A percentile compares a stretch with the other conserved stretches of the same genome.
Evolutionary conservation across 2,329 filamentous ascomycete genomes (phyloP).

Genomic region (Alternaria viburni): DNA sequence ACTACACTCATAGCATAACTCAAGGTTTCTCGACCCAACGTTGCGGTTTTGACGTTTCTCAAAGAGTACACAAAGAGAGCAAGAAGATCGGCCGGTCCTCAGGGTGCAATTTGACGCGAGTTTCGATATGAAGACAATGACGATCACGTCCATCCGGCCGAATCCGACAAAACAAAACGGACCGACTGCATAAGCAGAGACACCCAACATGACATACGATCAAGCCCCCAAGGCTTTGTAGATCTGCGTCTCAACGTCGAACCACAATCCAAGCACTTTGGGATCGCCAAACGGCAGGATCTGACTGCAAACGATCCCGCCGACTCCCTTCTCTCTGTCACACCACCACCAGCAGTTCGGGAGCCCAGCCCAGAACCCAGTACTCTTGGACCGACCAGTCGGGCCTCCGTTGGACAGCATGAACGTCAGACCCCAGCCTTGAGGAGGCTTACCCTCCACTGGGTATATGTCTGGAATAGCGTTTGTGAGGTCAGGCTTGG

Average conservation of each 20-base stretch:
- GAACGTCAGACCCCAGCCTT: constrained; percentile 69
- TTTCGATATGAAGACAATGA: not conserved
- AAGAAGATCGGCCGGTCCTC: not conserved
- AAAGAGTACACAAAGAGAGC: not conserved
- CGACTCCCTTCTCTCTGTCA: constrained; percentile 65
- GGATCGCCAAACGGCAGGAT: constrained; percentile 39
- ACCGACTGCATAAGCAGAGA: constrained; percentile 1
- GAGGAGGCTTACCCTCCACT: constrained; percentile 54
- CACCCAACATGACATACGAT: not conserved
- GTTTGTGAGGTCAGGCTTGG: constrained; percentile 60
- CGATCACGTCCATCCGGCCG: not conserved
- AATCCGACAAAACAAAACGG: not conserved
- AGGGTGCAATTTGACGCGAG: not conserved
- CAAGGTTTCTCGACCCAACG: not conserved
- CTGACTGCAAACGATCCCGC: constrained; percentile 42
- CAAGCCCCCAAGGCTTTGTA: constrained; percentile 15
- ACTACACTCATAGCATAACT: not conserved
- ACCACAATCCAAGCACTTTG: constrained; percentile 23
- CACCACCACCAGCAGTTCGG: constrained; percentile 68
- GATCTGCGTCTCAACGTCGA: constrained; percentile 11
- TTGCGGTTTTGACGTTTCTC: not conserved
- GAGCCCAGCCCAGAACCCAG: constrained; percentile 65
- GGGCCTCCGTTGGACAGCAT: constrained; percentile 53
- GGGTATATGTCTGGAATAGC: constrained; percentile 58
- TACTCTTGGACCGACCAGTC: constrained; percentile 44